Evolutionary conservation across 2,329 filamentous ascomycete species (phyloP), one percentile per base, ranked within the genome.

Genomic region (Fusarium fujikuroi): DNA sequence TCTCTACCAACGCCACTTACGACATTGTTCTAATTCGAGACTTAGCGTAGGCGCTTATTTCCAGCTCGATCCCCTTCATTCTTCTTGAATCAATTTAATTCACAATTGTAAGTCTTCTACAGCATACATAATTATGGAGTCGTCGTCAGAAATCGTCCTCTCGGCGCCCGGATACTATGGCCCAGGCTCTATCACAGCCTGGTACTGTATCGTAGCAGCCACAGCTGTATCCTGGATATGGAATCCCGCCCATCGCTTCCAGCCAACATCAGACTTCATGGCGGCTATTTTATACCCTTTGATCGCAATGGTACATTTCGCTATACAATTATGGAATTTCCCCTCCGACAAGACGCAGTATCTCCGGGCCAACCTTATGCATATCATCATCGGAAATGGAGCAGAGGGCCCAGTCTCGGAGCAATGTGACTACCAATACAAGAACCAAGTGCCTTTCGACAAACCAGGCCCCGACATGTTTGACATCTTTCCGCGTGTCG

Each of bases 141-240:
- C 16, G 0, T 8, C 0, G 2, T 6, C 15, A 7, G 28, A 32
- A 0, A 34, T 50, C 5, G 21, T 5, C 16, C 47, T 34, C 10
- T 50, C 47, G 7, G 34, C 30, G 2, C 47, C 47, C 0, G 47
- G 47, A 18, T 50, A 50, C 28, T 50, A 50, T 21, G 28, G 47
- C 0, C 47, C 47, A 3, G 47, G 47, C 3, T 50, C 47, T 0
- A 34, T 50, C 14, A 0, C 2, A 1, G 28, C 47, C 2, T 50
- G 47, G 47, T 50, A 50, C 21, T 50, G 47, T 3, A 10, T 50
- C 11, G 28, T 18, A 2, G 28, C 47, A 7, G 3, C 46, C 15
- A 32, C 10, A 2, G 21, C 21, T 2, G 3, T 49, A 23, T 32
- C 28, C 21, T 49, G 46, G 46, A 49, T 5, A 11, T 49, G 46